Conservation (phyloP, 2,329 filamentous ascomycete species). For the Colletotrichum falcatum region DNA sequence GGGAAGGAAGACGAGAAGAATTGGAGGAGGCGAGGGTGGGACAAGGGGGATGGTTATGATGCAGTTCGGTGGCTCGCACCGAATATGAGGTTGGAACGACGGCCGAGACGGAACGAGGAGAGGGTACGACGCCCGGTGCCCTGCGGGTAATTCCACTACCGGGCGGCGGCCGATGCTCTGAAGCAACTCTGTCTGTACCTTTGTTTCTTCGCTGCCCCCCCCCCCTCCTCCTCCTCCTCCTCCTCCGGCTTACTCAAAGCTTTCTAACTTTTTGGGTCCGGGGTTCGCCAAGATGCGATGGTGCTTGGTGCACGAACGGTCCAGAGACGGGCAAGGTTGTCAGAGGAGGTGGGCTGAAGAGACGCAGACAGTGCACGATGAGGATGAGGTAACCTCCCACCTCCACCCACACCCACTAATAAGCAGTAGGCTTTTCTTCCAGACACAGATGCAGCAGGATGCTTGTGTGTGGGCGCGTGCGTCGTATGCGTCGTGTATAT, state of each 20-base stretch:
- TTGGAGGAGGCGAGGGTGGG: constrained; percentile 22
- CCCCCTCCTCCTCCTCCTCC: too few relatives aligned
- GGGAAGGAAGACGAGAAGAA: constrained; percentile 5
- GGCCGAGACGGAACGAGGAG: constrained; percentile 26
- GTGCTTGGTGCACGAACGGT: background rate
- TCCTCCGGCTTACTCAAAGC: constrained; percentile 8
- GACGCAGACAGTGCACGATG: too few relatives aligned
- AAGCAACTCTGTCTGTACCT: constrained; percentile 23
- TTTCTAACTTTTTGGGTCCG: constrained; percentile 28
- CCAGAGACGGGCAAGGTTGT: constrained; percentile 17
- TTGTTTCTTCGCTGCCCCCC: constrained; percentile 21
- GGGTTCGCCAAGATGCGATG: constrained; percentile 27
- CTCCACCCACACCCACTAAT: constrained; percentile 35
- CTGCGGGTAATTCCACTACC: constrained; percentile 6
- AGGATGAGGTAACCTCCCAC: constrained; percentile 16
- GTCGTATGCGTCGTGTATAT: background rate
- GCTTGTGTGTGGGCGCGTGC: background rate
- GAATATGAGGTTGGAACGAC: constrained; percentile 33
- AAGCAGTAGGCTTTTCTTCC: constrained; percentile 31
- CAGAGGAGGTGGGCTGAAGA: constrained; percentile 12
- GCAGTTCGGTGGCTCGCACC: constrained; percentile 41
- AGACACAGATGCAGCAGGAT: constrained; percentile 7
- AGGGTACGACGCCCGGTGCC: background rate
- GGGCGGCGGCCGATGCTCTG: constrained; percentile 37
- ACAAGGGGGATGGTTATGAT: constrained; percentile 26